Percentiles rank a stretch among this genome's conserved stretches.
Conservation (phyloP, 2,329 filamentous ascomycete species). For the Simplicillium aogashimaense region DNA sequence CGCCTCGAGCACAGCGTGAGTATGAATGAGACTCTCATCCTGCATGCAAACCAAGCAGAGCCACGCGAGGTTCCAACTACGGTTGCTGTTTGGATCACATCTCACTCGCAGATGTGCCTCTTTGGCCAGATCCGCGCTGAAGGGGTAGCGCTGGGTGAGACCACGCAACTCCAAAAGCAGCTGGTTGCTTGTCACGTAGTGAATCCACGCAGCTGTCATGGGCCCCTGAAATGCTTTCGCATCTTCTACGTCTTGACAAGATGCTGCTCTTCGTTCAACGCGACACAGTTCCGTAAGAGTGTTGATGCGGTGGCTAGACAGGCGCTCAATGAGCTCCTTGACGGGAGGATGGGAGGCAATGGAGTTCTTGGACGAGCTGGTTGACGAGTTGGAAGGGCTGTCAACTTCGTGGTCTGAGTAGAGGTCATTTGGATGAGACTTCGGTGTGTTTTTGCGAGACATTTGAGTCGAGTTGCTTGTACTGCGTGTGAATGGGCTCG, state of each 20-base stretch:
- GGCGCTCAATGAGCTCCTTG: constrained; percentile 49
- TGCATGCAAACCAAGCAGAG: constrained; percentile 57
- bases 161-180: constrained; percentile 60
- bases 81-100: constrained; percentile 52
- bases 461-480: too few relatives aligned
- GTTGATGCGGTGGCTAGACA: constrained; percentile 60
- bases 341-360: constrained; percentile 9
- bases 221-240: constrained; percentile 47
- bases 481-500: too few relatives aligned
- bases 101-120: constrained; percentile 57
- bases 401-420: too few relatives aligned
- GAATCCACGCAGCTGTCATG: constrained; percentile 61
- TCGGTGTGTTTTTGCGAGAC: too few relatives aligned
- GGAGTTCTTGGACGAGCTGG: too few relatives aligned
- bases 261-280: constrained; percentile 56
- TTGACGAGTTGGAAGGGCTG: too few relatives aligned
- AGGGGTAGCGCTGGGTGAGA: constrained; percentile 57
- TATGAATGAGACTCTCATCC: constrained; percentile 49
- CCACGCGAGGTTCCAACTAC: constrained; percentile 72
- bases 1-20: constrained; percentile 53
- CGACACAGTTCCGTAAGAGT: constrained; percentile 63
- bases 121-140: constrained; percentile 53
- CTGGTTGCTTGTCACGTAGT: constrained; percentile 63
- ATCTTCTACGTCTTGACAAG: constrained; percentile 47
- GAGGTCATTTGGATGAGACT: too few relatives aligned